These are phyloP conservation scores for Tetrapisispora pingtungensis DNA, from an alignment of 805 yeast species.

Conservation along the genomic window DNA sequence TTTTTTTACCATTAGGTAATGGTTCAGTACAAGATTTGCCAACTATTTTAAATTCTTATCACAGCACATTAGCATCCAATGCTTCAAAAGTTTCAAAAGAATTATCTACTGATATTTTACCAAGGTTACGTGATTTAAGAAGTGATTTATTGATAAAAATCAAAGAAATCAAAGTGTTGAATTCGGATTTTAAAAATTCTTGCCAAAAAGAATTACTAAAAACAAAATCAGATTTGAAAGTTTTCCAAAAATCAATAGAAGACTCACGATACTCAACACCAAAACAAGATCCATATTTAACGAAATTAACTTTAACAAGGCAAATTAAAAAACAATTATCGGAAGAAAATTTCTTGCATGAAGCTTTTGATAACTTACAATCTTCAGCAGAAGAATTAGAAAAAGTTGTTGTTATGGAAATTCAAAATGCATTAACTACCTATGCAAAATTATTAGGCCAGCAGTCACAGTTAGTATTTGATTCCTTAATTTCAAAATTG, in stretches of 20 bases:
- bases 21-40: slow-evolving; percentile 82
- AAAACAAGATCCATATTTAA: slow-evolving; percentile 70
- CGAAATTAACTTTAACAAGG: slow-evolving; percentile 61
- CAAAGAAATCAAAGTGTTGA: slow-evolving; percentile 73
- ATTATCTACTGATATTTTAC: slow-evolving; percentile 49
- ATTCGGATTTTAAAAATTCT: slow-evolving; percentile 75
- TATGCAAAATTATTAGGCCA: slow-evolving; percentile 64
- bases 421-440: slow-evolving; percentile 70
- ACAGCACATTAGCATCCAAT: slow-evolving; percentile 47
- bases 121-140: slow-evolving; percentile 56
- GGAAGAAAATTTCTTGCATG: slow-evolving; percentile 82
- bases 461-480: slow-evolving; percentile 65
- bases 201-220: slow-evolving; percentile 58
- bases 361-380: slow-evolving; percentile 81
- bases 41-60: slow-evolving; percentile 54
- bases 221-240: slow-evolving; percentile 47
- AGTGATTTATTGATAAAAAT: slow-evolving; percentile 76
- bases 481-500: slow-evolving; percentile 53
- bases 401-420: slow-evolving; percentile 75
- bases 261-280: slow-evolving; percentile 33
- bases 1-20: slow-evolving; percentile 68
- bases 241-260: slow-evolving; percentile 54
- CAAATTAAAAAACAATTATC: slow-evolving; percentile 67
- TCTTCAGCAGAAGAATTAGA: slow-evolving; percentile 82
- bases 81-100: slow-evolving; percentile 54